Percentiles rank a stretch among this genome's conserved stretches.
These are phyloP conservation scores for Cicer arietinum DNA, from an alignment of 306 rosid genomes.

Conservation along the genomic window DNA sequence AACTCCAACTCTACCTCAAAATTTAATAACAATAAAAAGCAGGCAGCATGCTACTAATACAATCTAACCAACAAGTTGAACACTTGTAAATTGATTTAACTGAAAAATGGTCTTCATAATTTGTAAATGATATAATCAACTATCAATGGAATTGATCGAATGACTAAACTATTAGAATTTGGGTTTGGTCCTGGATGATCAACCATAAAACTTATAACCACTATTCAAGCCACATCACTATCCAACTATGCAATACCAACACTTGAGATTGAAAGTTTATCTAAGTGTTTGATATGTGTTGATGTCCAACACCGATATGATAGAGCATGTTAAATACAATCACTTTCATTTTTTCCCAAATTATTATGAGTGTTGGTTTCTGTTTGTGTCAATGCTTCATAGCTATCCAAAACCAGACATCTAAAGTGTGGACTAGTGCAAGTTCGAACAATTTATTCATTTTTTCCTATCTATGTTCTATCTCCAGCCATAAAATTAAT, in stretches of 20 bases:
- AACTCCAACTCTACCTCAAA: background rate
- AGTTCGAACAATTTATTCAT: background rate
- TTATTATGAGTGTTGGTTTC: too few species aligned
- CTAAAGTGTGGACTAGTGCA: background rate
- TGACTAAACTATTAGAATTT: background rate
- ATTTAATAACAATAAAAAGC: background rate
- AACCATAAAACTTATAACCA: background rate
- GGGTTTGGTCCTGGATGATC: background rate
- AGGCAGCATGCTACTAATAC: background rate
- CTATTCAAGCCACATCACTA: background rate
- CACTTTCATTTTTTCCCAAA: too few species aligned
- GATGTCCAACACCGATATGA: too few species aligned
- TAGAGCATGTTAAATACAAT: too few species aligned
- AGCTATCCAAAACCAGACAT: background rate
- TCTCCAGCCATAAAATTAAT: background rate
- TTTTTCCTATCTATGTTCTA: background rate
- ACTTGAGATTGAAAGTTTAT: too few species aligned
- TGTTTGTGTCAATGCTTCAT: too few species aligned
- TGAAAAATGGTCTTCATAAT: background rate
- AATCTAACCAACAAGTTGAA: constrained; percentile 24
- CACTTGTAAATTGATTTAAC: constrained; percentile 21
- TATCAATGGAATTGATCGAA: background rate
- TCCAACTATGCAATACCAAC: too few species aligned
- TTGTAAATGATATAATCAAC: constrained; percentile 4
- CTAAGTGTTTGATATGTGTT: too few species aligned